Evolutionary conservation across 495 filamentous ascomycete genomes (phyloP).

Genomic region (Geopyxis carbonaria): DNA sequence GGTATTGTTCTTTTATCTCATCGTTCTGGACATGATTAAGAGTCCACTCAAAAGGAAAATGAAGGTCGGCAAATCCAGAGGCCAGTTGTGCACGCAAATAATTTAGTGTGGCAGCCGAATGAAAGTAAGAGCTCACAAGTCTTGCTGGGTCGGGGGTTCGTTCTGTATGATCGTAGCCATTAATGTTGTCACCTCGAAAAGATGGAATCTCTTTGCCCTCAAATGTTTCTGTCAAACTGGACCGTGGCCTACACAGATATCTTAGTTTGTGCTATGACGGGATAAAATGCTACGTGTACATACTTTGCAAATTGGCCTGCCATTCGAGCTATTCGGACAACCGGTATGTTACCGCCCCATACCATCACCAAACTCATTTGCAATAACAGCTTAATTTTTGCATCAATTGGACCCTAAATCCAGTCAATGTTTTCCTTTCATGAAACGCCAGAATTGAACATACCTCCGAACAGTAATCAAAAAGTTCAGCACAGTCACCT

Average conservation of each 20-base stretch:
- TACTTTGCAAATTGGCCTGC: conserved; percentile 97
- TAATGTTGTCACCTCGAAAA: conserved; percentile 90
- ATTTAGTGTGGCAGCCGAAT: conserved; percentile 85
- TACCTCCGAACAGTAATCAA: conserved; percentile 81
- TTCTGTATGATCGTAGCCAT: conserved; percentile 59
- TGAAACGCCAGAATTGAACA: neutral
- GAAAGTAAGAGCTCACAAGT: conserved; percentile 82
- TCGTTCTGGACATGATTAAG: conserved; percentile 83
- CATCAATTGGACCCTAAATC: conserved; percentile 66
- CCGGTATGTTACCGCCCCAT: conserved; percentile 77
- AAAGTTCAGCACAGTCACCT: conserved; percentile 94
- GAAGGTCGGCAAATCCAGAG: conserved; percentile 82
- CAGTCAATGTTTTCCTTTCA: conserved; percentile 2
- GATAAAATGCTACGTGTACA: conserved; percentile 18
- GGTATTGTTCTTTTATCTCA: conserved; percentile 66
- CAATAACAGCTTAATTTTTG: conserved; percentile 86
- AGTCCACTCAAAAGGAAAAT: conserved; percentile 85
- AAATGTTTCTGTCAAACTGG: conserved; percentile 67
- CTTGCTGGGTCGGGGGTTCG: conserved; percentile 63
- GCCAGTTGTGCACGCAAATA: conserved; percentile 69
- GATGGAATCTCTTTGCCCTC: conserved; percentile 60
- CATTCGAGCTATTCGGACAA: conserved; percentile 88
- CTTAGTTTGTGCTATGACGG: neutral
- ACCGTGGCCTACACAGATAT: conserved; percentile 43
- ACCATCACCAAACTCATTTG: conserved; percentile 92